Conservation (phyloP, 495 filamentous ascomycete species). For the Aspergillus kassunensis region DNA sequence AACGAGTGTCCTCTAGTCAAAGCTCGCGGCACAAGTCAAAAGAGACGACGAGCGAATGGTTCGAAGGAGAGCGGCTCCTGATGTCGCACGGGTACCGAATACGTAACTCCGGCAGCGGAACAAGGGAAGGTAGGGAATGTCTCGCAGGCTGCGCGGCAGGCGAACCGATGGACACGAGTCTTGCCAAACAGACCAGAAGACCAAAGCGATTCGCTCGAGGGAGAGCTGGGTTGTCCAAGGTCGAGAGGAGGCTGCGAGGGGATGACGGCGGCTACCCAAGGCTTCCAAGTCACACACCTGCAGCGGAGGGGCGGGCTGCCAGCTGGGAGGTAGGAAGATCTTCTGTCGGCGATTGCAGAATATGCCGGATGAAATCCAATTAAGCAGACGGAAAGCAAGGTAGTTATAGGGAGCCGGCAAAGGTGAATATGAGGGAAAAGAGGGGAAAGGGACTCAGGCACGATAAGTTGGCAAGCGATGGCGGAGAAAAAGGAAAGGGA, state of each 20-base stretch:
- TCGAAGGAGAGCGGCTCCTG: background rate
- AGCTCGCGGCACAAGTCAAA: background rate
- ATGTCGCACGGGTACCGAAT: slow-evolving; percentile 1
- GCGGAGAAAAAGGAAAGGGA: background rate
- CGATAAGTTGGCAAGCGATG: background rate
- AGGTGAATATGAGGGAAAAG: background rate
- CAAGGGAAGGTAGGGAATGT: background rate
- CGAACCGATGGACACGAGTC: background rate
- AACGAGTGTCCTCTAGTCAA: background rate
- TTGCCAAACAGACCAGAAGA: background rate
- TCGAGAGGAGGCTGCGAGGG: background rate
- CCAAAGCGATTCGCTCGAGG: slow-evolving; percentile 2
- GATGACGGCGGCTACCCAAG: slow-evolving; percentile 2
- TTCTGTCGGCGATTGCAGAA: background rate
- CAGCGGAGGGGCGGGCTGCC: background rate
- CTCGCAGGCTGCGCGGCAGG: slow-evolving; percentile 1
- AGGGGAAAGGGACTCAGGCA: slow-evolving; percentile 2
- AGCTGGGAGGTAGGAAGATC: background rate
- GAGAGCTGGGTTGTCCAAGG: background rate
- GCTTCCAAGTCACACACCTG: background rate
- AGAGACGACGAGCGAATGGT: background rate
- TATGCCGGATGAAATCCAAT: background rate
- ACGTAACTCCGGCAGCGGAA: background rate
- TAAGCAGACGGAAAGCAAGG: background rate
- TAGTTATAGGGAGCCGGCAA: background rate